Percentiles rank a stretch among this genome's conserved stretches.
These are phyloP conservation scores for Colletotrichum somersetense DNA, from an alignment of 2,329 filamentous ascomycete genomes.

Conservation along the genomic window DNA sequence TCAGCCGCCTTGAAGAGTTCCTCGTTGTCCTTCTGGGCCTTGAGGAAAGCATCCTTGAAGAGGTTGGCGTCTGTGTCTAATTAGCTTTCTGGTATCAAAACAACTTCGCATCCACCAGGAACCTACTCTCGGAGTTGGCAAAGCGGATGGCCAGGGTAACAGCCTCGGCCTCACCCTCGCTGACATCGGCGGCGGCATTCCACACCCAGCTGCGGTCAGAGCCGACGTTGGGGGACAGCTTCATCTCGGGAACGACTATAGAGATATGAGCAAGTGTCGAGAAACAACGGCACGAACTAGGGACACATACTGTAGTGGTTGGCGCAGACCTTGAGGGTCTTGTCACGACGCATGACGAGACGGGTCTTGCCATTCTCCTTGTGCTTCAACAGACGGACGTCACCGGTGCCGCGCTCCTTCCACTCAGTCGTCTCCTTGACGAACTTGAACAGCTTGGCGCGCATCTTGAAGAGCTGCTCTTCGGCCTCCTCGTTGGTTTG, in stretches of 20 bases:
- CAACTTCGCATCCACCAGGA: background rate
- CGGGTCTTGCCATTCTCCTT: constrained; percentile 98
- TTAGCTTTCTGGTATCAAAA: constrained; percentile 44
- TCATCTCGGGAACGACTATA: constrained; percentile 96
- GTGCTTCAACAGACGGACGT: constrained; percentile 97
- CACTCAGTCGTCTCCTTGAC: constrained; percentile 92
- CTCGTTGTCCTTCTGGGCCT: constrained; percentile 97
- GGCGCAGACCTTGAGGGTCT: constrained; percentile 99
- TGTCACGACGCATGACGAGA: constrained; percentile 98
- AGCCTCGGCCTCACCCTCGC: constrained; percentile 96
- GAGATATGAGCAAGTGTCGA: constrained; percentile 36
- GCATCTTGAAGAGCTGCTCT: constrained; percentile 99
- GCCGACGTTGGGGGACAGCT: constrained; percentile 96
- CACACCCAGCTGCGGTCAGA: constrained; percentile 99
- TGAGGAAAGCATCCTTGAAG: constrained; percentile 98
- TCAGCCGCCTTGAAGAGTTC: constrained; percentile 75
- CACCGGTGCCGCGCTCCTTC: constrained; percentile 99
- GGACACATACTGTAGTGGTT: constrained; percentile 95
- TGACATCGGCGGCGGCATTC: constrained; percentile 98
- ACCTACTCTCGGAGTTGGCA: constrained; percentile 95
- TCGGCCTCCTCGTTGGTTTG: constrained; percentile 99
- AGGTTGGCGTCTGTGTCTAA: constrained; percentile 83
- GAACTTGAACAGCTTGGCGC: constrained; percentile 99
- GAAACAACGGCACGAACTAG: no score
- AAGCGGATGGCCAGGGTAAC: constrained; percentile 97